phyloP scores from a whole-genome alignment of 495 filamentous ascomycete genomes.

The Clavariopsis aquatica region DNA sequence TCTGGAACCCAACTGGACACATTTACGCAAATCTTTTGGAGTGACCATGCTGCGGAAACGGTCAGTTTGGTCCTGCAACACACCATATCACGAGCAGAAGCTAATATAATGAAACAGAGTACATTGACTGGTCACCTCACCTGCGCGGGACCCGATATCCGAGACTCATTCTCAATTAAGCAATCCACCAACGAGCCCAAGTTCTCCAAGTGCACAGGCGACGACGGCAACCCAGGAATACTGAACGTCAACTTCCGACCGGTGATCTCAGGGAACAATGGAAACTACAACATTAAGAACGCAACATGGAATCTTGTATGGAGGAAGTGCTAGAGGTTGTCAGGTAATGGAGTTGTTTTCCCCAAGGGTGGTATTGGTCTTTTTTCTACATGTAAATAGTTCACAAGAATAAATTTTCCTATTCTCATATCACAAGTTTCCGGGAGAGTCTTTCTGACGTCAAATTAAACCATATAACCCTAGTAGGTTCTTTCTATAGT shows the following conservation, averaged over 20 bases:
- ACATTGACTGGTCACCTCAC: not conserved
- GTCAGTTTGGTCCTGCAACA: slow-evolving; percentile 4
- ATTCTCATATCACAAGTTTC: not conserved
- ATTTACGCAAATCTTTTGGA: slow-evolving; percentile 21
- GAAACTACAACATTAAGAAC: slow-evolving; percentile 18
- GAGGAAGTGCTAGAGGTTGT: slow-evolving; percentile 23
- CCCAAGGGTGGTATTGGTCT: not conserved
- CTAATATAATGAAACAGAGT: slow-evolving; percentile 11
- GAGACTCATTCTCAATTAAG: slow-evolving; percentile 5
- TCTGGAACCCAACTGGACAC: slow-evolving; percentile 8
- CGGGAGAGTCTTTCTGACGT: not conserved
- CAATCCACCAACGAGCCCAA: slow-evolving; percentile 1
- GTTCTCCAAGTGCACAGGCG: slow-evolving; percentile 28
- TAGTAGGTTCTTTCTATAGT: no score
- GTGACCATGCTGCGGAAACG: slow-evolving; percentile 22
- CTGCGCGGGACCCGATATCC: slow-evolving; percentile 14
- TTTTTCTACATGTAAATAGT: not conserved
- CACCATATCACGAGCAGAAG: not conserved
- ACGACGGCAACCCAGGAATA: slow-evolving; percentile 24
- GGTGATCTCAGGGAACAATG: slow-evolving; percentile 17
- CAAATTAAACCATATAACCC: no score
- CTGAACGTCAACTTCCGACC: slow-evolving; percentile 31
- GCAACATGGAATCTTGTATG: slow-evolving; percentile 21
- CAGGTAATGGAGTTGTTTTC: not conserved
- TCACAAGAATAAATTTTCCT: not conserved